Percentiles rank a stretch among this genome's conserved stretches.
Evolutionary conservation across 352 stramenopile species (phyloP).

Genomic region (Phytophthora niederhauseri): DNA sequence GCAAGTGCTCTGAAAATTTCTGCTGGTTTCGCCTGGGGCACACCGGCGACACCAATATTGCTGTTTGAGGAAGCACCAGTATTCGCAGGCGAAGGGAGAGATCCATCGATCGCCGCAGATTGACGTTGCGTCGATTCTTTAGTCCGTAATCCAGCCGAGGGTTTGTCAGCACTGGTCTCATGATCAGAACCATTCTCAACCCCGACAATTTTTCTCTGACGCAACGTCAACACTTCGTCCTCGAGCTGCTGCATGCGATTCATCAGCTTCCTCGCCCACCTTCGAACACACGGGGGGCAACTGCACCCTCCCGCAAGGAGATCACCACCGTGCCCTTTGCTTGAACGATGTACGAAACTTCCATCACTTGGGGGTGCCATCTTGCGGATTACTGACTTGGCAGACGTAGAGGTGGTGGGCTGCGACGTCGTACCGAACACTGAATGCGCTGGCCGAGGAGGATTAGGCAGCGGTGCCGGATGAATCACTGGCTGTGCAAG

Average conservation of each 20-base stretch:
- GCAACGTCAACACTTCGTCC: constrained; percentile 37
- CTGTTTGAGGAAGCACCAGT: not conserved
- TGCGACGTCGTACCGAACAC: not conserved
- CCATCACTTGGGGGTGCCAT: constrained; percentile 1
- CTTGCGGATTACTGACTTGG: not conserved
- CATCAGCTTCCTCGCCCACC: constrained; percentile 41
- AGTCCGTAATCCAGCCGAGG: not conserved
- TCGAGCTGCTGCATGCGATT: constrained; percentile 44
- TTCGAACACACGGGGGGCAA: constrained; percentile 41
- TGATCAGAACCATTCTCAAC: not conserved
- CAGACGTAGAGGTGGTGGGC: not conserved
- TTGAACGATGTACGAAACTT: constrained; percentile 26
- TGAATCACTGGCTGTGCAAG: not conserved
- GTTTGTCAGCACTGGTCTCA: not conserved
- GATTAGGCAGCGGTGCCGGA: constrained; percentile 2
- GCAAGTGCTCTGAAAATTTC: constrained; percentile 16
- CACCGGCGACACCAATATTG: not conserved
- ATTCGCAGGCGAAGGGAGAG: constrained; percentile 2
- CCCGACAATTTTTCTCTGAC: constrained; percentile 11
- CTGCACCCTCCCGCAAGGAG: constrained; percentile 38
- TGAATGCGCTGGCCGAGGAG: not conserved
- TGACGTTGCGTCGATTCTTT: not conserved
- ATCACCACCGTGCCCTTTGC: constrained; percentile 33
- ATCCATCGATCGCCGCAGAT: not conserved
- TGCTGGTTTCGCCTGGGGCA: not conserved